Base-by-base conservation (phyloP, 2,329 filamentous ascomycete species). In the Sporothrix variecibatus region DNA sequence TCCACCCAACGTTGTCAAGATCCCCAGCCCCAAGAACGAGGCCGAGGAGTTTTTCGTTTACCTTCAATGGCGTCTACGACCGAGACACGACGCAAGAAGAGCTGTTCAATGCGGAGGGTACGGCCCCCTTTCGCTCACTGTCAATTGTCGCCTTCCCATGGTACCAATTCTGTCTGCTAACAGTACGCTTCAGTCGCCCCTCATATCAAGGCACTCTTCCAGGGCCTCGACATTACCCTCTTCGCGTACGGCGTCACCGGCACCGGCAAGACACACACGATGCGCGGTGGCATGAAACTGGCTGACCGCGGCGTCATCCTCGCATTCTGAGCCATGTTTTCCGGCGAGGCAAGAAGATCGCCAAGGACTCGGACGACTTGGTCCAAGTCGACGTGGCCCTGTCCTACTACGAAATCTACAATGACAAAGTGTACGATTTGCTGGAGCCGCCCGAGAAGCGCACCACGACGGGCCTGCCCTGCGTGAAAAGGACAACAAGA, bases 381-480 rank as follows among this genome's bases (percentile, higher is more conserved):
- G 95, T 91, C 0, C 87, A 85, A 1, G 93, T 97, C 28, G 85
- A 89, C 9, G 93, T 97, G 20, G 87, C 90, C 15, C 87, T 98
- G 79, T 95, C 93, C 38, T 98, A 98, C 84, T 97, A 97, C 84
- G 95, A 98, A 82, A 97, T 98, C 77, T 98, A 98, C 84, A 97
- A 97, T 82, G 95, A 98, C 85, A 95, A 95, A 81, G 94, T 97
- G 26, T 97, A 92, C 79, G 95, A 98, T 81, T 85, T 98, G 43
- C 94, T 98, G 77, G 93, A 97, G 81, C 87, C 94, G 0, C 92
- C 91, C 0, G 95, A 98, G 81, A 97, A 94, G 84, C 92, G 96
- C 70, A 94, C 93, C 0, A 86, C 93, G 1, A 88, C 93, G 0
- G 95, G 95, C 0, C 85, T 97, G 34, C 93, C 93, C 88, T 97